Conservation (phyloP, 2,329 filamentous ascomycete genomes). For the Kalmusia sp. region DNA sequence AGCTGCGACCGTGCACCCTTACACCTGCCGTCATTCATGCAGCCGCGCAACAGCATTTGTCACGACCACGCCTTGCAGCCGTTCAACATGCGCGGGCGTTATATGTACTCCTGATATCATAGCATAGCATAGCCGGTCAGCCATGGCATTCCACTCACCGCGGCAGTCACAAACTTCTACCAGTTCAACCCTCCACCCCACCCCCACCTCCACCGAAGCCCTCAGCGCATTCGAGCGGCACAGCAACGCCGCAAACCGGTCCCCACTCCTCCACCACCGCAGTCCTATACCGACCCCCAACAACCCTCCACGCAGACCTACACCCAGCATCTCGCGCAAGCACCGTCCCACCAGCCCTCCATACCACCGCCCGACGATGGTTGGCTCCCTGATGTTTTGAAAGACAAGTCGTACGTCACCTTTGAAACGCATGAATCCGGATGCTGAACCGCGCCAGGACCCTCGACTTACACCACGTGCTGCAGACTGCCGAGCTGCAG, state of each 20-base stretch:
- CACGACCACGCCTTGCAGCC: no score
- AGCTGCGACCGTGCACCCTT: constrained; percentile 1
- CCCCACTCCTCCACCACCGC: constrained; percentile 55
- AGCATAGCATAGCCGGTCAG: not conserved
- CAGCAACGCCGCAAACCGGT: constrained; percentile 50
- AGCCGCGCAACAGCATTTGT: constrained; percentile 1
- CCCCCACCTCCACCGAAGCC: constrained; percentile 56
- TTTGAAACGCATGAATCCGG: constrained; percentile 16
- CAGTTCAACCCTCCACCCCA: constrained; percentile 54
- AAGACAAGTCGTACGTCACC: constrained; percentile 78
- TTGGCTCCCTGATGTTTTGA: constrained; percentile 79
- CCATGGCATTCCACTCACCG: constrained; percentile 49
- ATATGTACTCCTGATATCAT: not conserved
- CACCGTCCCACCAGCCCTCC: constrained; percentile 22
- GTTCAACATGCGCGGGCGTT: no score
- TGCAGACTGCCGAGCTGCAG: constrained; percentile 71
- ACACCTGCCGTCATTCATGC: constrained; percentile 6
- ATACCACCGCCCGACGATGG: constrained; percentile 59
- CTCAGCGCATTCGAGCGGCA: constrained; percentile 50
- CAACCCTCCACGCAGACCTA: constrained; percentile 23
- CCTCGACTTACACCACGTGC: constrained; percentile 75
- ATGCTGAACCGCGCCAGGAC: constrained; percentile 62
- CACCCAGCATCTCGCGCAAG: constrained; percentile 24
- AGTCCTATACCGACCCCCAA: constrained; percentile 28
- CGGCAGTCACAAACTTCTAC: constrained; percentile 47